phyloP scores from a whole-genome alignment of 805 yeast species.

The Nadsonia fulvescens region DNA sequence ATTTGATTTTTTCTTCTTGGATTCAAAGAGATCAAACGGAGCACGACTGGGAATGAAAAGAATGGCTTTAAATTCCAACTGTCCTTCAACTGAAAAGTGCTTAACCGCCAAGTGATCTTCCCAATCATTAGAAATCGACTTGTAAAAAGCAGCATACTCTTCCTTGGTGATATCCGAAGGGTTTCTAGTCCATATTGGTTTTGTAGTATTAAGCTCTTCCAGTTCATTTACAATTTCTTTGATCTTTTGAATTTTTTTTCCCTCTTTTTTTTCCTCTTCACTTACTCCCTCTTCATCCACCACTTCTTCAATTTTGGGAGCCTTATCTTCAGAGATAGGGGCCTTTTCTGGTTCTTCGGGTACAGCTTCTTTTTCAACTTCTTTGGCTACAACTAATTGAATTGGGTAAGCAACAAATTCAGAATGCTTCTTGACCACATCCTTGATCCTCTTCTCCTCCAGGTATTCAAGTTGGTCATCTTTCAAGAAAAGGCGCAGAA shows the following conservation, averaged over 20 bases:
- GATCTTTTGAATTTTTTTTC: constrained; percentile 71
- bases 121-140: constrained; percentile 98
- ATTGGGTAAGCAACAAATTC: constrained; percentile 99
- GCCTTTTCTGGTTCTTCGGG: constrained; percentile 33
- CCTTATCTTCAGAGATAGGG: constrained; percentile 44
- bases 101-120: constrained; percentile 99
- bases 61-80: constrained; percentile 96
- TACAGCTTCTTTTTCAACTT: constrained; percentile 89
- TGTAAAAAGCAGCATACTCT: constrained; percentile 98
- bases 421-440: constrained; percentile 97
- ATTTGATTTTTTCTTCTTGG: constrained; percentile 97
- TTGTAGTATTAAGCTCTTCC: constrained; percentile 96
- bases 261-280: constrained; percentile 55
- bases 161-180: constrained; percentile 96
- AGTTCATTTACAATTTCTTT: constrained; percentile 88
- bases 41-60: constrained; percentile 97
- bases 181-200: constrained; percentile 98
- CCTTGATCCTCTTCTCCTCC: constrained; percentile 99
- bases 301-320: constrained; percentile 61
- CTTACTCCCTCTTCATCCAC: constrained; percentile 56
- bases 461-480: constrained; percentile 98
- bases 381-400: constrained; percentile 95
- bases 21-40: constrained; percentile 94
- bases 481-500: constrained; percentile 88
- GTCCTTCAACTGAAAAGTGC: constrained; percentile 99